Evolutionary conservation across 2,329 filamentous ascomycete genomes (phyloP).

Genomic region (Aspergillus sp.): DNA sequence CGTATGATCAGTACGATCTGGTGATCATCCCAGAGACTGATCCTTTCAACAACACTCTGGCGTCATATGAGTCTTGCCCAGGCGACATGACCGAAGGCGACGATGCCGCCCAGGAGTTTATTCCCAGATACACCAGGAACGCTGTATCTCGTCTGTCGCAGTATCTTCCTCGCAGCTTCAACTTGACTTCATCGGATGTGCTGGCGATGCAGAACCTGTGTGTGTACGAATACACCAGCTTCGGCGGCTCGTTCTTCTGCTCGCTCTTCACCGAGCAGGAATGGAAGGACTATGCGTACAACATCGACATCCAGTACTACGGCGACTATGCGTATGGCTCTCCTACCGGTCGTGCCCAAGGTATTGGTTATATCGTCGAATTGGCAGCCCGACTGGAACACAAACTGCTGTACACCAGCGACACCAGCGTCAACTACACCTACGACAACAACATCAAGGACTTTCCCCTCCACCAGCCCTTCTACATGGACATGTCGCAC

Average conservation of each 20-base stretch:
- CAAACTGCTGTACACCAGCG: constrained; percentile 43
- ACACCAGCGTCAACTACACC: constrained; percentile 50
- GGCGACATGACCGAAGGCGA: constrained; percentile 26
- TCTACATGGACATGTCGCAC: constrained; percentile 52
- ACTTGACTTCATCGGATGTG: constrained; percentile 46
- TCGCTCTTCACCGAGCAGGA: constrained; percentile 51
- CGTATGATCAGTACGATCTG: constrained; percentile 32
- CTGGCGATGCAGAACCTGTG: constrained; percentile 52
- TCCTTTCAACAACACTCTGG: constrained; percentile 50
- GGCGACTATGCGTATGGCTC: constrained; percentile 44
- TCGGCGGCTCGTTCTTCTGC: constrained; percentile 52
- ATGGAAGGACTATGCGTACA: constrained; percentile 52
- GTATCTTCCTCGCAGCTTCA: constrained; percentile 45
- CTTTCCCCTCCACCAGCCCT: constrained; percentile 46
- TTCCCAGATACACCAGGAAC: neutral
- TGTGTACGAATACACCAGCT: constrained; percentile 49
- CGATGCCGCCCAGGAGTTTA: neutral
- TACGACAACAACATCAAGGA: constrained; percentile 40
- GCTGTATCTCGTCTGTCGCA: constrained; percentile 17
- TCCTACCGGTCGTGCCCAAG: constrained; percentile 49
- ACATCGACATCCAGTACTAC: constrained; percentile 49
- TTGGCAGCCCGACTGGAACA: constrained; percentile 45
- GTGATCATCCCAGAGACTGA: constrained; percentile 49
- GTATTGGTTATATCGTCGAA: constrained; percentile 52
- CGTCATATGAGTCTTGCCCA: constrained; percentile 48